Percentiles rank a stretch among this genome's conserved stretches.
Conservation (phyloP, 148 eudicot species). For the Rhododendron vialii region DNA sequence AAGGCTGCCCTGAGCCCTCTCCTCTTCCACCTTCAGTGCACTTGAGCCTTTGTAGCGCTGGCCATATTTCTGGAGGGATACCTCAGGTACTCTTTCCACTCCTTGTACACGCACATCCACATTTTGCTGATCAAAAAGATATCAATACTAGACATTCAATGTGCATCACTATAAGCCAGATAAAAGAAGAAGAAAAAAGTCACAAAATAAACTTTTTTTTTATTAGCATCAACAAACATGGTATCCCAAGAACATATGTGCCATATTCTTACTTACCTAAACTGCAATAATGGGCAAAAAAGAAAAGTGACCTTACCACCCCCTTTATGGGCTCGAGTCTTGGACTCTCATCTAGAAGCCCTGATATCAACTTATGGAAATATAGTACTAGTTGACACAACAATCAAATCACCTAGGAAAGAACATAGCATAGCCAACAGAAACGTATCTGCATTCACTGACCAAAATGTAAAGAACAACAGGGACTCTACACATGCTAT, state of each 20-base stretch:
- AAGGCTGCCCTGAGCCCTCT: background rate
- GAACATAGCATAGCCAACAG: background rate
- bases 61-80: background rate
- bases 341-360: background rate
- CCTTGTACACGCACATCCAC: background rate
- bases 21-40: background rate
- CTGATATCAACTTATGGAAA: background rate
- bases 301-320: background rate
- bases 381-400: background rate
- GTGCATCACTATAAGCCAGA: background rate
- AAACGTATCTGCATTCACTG: background rate
- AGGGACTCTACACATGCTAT: background rate
- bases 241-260: background rate
- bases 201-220: background rate
- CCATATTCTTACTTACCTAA: background rate
- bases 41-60: background rate
- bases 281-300: background rate
- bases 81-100: background rate
- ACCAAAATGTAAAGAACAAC: background rate
- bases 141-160: background rate
- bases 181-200: background rate
- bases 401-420: background rate
- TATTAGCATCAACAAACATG: background rate
- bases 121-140: background rate
- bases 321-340: background rate